These are phyloP conservation scores for Kwoniella shandongensis DNA, from an alignment of 768 basidiomycete species.

Conservation along the genomic window DNA sequence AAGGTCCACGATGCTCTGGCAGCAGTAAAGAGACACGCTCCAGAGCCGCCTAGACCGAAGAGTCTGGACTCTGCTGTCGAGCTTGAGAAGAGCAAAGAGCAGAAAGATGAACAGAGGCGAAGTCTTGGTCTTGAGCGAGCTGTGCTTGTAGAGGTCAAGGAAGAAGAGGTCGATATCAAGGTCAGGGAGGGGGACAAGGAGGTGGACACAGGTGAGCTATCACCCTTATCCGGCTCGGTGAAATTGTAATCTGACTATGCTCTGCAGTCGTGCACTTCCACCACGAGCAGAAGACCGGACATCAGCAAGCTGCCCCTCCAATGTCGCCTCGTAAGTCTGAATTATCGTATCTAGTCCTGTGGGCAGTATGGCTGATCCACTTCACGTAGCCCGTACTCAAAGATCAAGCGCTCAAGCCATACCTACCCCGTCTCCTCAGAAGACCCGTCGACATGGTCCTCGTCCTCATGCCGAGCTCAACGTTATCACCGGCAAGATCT, in stretches of 20 bases:
- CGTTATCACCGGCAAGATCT: conserved; percentile 5
- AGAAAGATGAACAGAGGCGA: conserved; percentile 25
- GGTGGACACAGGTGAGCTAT: conserved; percentile 14
- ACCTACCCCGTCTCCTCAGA: conserved; percentile 20
- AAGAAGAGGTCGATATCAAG: conserved; percentile 19
- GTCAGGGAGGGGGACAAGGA: conserved; percentile 18
- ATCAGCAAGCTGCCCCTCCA: neutral
- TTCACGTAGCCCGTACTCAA: conserved; percentile 12
- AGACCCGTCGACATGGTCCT: conserved; percentile 4
- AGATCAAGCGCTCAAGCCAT: conserved; percentile 1
- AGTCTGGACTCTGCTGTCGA: conserved; percentile 26
- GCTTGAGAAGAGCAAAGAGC: conserved; percentile 2
- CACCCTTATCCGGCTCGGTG: neutral
- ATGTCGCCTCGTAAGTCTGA: conserved; percentile 15
- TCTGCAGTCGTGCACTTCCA: conserved; percentile 15
- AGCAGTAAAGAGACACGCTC: conserved; percentile 35
- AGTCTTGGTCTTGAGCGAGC: conserved; percentile 28
- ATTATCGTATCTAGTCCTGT: neutral
- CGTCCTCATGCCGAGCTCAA: conserved; percentile 13
- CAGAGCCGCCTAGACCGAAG: conserved; percentile 34
- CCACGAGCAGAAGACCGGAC: conserved; percentile 1
- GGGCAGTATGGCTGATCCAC: neutral
- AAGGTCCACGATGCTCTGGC: conserved; percentile 32
- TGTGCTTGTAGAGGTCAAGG: conserved; percentile 13
- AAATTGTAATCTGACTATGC: neutral